Conservation (phyloP, 2,329 filamentous ascomycete species). For the Xylaria sp. region DNA sequence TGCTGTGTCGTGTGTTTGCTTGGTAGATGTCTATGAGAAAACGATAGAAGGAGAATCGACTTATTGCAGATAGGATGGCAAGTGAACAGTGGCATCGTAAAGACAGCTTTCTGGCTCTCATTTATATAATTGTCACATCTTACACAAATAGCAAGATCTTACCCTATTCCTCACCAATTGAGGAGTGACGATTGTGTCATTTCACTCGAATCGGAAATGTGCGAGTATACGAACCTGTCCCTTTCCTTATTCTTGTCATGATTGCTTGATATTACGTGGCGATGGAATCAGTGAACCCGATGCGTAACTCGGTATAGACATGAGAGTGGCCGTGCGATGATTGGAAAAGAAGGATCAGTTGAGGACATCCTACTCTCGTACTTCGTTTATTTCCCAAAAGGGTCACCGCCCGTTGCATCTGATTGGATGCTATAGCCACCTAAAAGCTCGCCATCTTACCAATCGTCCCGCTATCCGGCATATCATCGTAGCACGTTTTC, state of each 20-base stretch:
- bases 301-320: background rate
- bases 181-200: background rate
- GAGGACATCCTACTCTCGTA: constrained; percentile 20
- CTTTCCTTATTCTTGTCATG: background rate
- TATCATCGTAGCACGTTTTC: background rate
- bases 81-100: background rate
- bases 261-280: background rate
- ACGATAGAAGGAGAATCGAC: background rate
- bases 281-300: background rate
- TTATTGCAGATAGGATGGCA: background rate
- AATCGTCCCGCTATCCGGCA: background rate
- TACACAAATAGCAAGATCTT: background rate
- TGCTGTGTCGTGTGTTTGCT: background rate
- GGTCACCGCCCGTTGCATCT: constrained; percentile 1
- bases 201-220: background rate
- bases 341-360: constrained; percentile 2
- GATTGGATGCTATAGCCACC: background rate
- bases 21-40: too few relatives aligned
- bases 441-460: background rate
- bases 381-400: constrained; percentile 30
- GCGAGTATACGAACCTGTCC: constrained; percentile 4
- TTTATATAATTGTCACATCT: background rate
- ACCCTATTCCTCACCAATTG: background rate
- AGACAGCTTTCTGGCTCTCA: background rate
- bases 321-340: background rate